Evolutionary conservation across 2,329 filamentous ascomycete species (phyloP).

Genomic region (Pseudocercospora macadamiae): DNA sequence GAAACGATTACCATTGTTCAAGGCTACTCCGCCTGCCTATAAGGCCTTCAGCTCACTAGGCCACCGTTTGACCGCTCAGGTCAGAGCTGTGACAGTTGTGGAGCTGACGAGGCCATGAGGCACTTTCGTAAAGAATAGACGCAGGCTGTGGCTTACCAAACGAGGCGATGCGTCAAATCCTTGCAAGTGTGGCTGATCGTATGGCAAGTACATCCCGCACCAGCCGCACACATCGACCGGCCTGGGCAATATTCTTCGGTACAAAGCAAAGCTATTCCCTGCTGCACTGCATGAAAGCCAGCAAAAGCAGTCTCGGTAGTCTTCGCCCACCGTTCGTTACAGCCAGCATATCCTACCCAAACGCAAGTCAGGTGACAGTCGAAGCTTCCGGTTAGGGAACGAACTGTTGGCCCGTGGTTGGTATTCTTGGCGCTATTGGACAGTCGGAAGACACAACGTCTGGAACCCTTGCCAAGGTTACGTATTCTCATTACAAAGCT

Average conservation of each 20-base stretch:
- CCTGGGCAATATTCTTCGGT: background rate
- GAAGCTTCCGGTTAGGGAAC: background rate
- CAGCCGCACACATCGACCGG: background rate
- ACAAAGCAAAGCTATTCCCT: background rate
- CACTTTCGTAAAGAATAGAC: background rate
- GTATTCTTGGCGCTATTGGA: background rate
- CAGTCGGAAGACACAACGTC: too few relatives aligned
- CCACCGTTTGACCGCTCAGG: background rate
- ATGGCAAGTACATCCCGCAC: background rate
- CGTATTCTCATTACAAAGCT: too few relatives aligned
- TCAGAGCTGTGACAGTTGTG: background rate
- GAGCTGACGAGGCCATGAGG: constrained; percentile 1
- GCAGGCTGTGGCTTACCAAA: constrained; percentile 1
- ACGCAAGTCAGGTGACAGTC: background rate
- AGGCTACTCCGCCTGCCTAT: background rate
- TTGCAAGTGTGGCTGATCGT: background rate
- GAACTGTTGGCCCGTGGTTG: background rate
- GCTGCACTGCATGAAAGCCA: background rate
- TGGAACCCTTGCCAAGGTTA: too few relatives aligned
- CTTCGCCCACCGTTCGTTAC: background rate
- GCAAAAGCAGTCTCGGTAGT: background rate
- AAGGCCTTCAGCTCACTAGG: background rate
- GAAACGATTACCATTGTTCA: background rate
- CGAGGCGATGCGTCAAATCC: background rate
- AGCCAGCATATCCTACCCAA: background rate